phyloP scores from a whole-genome alignment of 192 early-diverging fungal species.

The Gryganskiella cystojenkinii region DNA sequence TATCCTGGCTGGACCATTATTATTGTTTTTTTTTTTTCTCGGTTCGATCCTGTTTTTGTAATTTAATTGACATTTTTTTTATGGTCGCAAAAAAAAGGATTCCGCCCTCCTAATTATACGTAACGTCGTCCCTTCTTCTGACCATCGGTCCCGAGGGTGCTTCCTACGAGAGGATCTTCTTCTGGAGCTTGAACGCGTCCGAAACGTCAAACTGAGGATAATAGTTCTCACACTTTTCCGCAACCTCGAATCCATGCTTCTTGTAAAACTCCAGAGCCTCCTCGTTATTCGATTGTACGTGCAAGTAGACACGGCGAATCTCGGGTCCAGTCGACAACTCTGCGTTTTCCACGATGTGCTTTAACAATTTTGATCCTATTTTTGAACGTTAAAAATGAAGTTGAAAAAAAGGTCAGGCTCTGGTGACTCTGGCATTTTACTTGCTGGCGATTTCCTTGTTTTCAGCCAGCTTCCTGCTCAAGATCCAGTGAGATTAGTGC shows the following conservation, averaged over 20 bases:
- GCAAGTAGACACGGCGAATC: slow-evolving; percentile 74
- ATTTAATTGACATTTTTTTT: too few species aligned
- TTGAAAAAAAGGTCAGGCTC: too few species aligned
- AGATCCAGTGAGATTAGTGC: too few species aligned
- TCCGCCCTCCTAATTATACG: too few species aligned
- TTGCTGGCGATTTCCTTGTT: too few species aligned
- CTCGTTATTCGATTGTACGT: slow-evolving; percentile 87
- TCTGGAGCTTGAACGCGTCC: slow-evolving; percentile 78
- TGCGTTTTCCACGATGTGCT: slow-evolving; percentile 65
- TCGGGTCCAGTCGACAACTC: slow-evolving; percentile 48
- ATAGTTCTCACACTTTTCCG: slow-evolving; percentile 72
- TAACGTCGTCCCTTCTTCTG: too few species aligned
- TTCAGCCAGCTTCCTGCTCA: too few species aligned
- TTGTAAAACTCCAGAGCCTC: slow-evolving; percentile 88
- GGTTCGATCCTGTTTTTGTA: too few species aligned
- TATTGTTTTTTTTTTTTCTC: too few species aligned
- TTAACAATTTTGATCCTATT: slow-evolving; percentile 67
- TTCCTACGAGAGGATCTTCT: slow-evolving; percentile 29
- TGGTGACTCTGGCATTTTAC: too few species aligned
- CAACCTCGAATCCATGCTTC: slow-evolving; percentile 76
- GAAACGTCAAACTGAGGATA: slow-evolving; percentile 87
- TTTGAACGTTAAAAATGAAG: not conserved
- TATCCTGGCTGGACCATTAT: too few species aligned
- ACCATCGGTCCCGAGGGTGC: not conserved
- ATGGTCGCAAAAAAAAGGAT: too few species aligned